Percentiles rank a stretch among this genome's conserved stretches.
These are phyloP conservation scores for Turnera subulata DNA, from an alignment of 345 rosid genomes.

Conservation along the genomic window DNA sequence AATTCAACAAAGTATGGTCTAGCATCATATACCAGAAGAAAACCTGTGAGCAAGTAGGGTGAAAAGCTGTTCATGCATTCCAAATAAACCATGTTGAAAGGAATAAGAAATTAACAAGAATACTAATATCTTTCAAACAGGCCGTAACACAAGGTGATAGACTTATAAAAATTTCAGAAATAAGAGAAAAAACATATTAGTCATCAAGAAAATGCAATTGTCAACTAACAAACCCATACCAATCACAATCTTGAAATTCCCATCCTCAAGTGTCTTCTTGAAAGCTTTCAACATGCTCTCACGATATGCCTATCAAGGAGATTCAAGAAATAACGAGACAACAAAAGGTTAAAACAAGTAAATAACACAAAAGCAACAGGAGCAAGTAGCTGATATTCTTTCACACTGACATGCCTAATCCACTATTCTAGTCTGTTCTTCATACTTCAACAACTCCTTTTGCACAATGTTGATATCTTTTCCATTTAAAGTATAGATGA, in stretches of 20 bases:
- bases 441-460: no score
- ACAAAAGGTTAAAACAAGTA: not conserved
- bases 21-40: not conserved
- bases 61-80: not conserved
- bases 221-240: slow-evolving; percentile 42
- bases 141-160: not conserved
- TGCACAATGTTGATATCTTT: no score
- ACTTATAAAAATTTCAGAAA: not conserved
- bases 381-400: not conserved
- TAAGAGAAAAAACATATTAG: not conserved
- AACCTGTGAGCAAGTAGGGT: not conserved
- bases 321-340: not conserved
- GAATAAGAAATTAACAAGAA: not conserved
- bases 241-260: slow-evolving; percentile 70
- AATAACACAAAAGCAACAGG: not conserved
- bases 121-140: not conserved
- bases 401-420: no score
- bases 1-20: not conserved
- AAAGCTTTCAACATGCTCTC: slow-evolving; percentile 96
- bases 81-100: not conserved
- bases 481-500: no score
- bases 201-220: slow-evolving; percentile 9
- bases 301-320: slow-evolving; percentile 58
- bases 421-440: no score
- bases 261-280: slow-evolving; percentile 88